Evolutionary conservation across 257 asterid species (phyloP).

Genomic region (Datura wrightii): DNA sequence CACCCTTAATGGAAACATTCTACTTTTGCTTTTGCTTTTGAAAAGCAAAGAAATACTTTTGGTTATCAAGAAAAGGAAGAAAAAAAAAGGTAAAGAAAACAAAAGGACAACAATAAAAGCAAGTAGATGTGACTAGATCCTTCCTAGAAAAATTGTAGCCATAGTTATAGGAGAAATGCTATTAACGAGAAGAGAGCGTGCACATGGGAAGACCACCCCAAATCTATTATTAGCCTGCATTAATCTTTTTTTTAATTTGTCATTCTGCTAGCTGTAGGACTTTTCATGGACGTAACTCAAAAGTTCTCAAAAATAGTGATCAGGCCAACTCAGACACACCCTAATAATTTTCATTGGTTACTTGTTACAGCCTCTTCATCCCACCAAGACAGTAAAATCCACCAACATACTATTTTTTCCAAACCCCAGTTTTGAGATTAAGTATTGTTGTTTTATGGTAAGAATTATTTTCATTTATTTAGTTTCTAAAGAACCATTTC

Average conservation of each 20-base stretch:
- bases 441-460: too few relatives aligned
- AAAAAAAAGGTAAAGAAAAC: background rate
- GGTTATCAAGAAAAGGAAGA: background rate
- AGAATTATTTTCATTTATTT: too few relatives aligned
- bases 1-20: constrained; percentile 13
- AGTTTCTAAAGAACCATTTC: too few relatives aligned
- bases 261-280: background rate
- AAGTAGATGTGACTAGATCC: background rate
- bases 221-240: background rate
- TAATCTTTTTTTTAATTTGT: background rate
- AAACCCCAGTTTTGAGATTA: too few relatives aligned
- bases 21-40: background rate
- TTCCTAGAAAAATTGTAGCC: background rate
- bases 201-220: constrained; percentile 8
- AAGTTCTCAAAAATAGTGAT: background rate
- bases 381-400: too few relatives aligned
- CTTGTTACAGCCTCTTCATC: background rate
- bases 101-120: background rate
- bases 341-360: too few relatives aligned
- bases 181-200: constrained; percentile 16
- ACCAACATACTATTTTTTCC: too few relatives aligned
- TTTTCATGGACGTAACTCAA: background rate
- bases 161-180: background rate
- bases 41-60: background rate
- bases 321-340: too few relatives aligned